These are phyloP conservation scores for Macrophomina pseudophaseolina DNA, from an alignment of 2,329 filamentous ascomycete genomes.

Conservation along the genomic window DNA sequence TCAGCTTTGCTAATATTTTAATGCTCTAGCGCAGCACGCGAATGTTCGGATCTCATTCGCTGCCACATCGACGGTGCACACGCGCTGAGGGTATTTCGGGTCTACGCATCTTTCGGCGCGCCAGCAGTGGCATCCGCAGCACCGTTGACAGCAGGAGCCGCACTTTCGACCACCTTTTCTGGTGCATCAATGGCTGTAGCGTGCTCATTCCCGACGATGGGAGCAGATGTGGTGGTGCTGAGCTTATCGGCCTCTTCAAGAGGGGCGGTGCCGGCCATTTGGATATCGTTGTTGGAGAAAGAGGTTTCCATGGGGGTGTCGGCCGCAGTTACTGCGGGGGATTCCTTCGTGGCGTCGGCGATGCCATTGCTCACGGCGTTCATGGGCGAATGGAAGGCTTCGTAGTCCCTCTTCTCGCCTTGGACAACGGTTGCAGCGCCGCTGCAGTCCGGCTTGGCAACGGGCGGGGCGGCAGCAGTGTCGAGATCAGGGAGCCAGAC, in stretches of 20 bases:
- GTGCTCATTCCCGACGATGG: constrained; percentile 9
- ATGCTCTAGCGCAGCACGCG: too few relatives aligned
- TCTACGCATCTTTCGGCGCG: background rate
- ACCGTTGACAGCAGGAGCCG: background rate
- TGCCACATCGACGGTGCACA: too few relatives aligned
- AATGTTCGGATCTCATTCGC: too few relatives aligned
- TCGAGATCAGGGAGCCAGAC: constrained; percentile 22
- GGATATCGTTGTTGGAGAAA: background rate
- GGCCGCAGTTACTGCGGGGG: background rate
- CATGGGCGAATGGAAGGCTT: constrained; percentile 3
- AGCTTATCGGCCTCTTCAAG: background rate
- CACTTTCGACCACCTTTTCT: background rate
- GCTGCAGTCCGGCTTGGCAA: background rate
- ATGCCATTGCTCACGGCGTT: background rate
- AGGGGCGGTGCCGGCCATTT: background rate
- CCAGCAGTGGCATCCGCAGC: background rate
- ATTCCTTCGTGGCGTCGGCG: background rate
- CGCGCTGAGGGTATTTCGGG: background rate
- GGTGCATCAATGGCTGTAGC: background rate
- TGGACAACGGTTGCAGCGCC: background rate
- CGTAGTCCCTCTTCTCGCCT: constrained; percentile 4
- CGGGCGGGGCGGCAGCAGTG: background rate
- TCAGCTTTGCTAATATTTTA: too few relatives aligned
- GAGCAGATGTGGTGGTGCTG: background rate
- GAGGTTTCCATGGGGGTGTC: constrained; percentile 18